Base-by-base conservation (phyloP, 495 filamentous ascomycete species). In the Diplogelasinospora grovesii region DNA sequence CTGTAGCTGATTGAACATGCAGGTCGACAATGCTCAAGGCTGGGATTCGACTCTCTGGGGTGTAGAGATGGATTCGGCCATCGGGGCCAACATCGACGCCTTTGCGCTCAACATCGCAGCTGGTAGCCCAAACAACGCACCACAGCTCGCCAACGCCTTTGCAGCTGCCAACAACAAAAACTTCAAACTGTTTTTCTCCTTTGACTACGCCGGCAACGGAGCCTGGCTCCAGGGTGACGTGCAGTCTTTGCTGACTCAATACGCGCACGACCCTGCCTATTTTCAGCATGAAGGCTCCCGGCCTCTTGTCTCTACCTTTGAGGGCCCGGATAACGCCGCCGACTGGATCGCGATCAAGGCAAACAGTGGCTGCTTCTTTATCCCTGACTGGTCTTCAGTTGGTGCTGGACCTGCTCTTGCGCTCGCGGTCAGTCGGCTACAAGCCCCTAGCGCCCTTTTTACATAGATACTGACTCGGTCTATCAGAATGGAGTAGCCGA, bases 181-280 rank as follows among this genome's bases (percentile, higher is more conserved):
- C 22, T 65, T 68, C 43, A 61, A 60, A 48, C 54, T 65, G 2
- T 61, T 68, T 47, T 64, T 68, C 41, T 61, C 56, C 22, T 66
- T 65, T 33, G 64, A 65, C 43, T 61, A 64, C 33, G 53, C 48
- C 37, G 54, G 46, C 20, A 55, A 49, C 14, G 57, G 35, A 11
- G 49, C 20, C 1, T 51, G 43, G 43, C 23, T 49, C 37, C 52
- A 53, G 15, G 22, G 31, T 28, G 32, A 43, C 15, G 54, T 62
- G 41, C 48, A 45, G 26, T 26, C 27, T 16, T 49, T 63, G 19
- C 50, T 57, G 24, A 24, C 14, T 21, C 37, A 48, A 4, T 66
- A 55, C 43, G 47, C 42, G 11, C 39, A 46, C 22, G 49, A 59
- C 26, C 6, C 39, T 1, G 54, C 51, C 1, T 59, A 68, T 33